Conservation (phyloP, 2,329 filamentous ascomycete genomes). For the Phyllosticta capitalensis region DNA sequence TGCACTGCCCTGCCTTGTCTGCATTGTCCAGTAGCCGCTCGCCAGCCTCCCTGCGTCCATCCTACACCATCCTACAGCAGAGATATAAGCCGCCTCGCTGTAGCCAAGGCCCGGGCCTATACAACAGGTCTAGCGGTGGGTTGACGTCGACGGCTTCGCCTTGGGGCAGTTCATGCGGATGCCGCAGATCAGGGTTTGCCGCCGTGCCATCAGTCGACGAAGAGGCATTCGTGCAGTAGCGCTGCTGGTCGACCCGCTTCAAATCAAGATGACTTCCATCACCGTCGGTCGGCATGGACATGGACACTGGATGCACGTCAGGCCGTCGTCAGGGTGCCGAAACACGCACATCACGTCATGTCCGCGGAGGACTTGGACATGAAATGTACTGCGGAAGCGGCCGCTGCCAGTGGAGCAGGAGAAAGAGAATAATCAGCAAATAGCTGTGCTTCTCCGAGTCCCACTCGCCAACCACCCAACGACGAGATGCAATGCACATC, state of each 20-base stretch:
- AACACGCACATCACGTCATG: background rate
- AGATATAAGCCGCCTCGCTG: background rate
- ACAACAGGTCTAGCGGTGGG: background rate
- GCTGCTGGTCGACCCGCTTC: background rate
- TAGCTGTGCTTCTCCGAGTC: too few relatives aligned
- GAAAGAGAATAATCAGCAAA: background rate
- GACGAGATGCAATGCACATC: slow-evolving; percentile 1
- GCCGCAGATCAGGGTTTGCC: slow-evolving; percentile 10
- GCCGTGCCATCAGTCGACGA: slow-evolving; percentile 1
- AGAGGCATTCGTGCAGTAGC: background rate
- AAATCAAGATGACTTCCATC: background rate
- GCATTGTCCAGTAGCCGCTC: background rate
- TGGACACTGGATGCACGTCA: background rate
- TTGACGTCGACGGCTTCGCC: slow-evolving; percentile 6
- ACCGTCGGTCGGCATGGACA: too few relatives aligned
- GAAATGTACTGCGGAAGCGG: background rate
- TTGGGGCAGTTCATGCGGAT: slow-evolving; percentile 7
- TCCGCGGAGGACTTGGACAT: too few relatives aligned
- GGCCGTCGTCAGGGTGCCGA: background rate
- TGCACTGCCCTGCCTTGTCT: background rate
- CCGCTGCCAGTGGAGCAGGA: background rate
- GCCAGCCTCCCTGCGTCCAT: background rate
- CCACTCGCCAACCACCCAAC: background rate
- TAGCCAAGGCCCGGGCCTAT: background rate
- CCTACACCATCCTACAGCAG: background rate